phyloP scores from a whole-genome alignment of 2,329 filamentous ascomycete species.

The Mycosphaerella arachidis region DNA sequence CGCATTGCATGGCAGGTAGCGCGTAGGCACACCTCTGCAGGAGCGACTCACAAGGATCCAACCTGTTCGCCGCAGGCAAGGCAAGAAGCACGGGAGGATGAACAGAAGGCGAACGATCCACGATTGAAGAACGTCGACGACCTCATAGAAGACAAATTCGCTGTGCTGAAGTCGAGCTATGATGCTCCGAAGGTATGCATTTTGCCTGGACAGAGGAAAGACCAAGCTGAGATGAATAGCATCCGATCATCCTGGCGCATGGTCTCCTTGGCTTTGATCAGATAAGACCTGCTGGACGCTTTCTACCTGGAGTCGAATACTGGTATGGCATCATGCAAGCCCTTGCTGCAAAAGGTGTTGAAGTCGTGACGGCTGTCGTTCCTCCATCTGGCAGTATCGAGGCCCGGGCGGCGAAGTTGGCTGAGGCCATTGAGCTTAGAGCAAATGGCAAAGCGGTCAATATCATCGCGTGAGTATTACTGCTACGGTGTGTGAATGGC shows the following conservation, averaged over 20 bases:
- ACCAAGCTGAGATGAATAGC: conserved; percentile 6
- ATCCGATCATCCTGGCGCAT: conserved; percentile 60
- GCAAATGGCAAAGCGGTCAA: conserved; percentile 57
- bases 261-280: conserved; percentile 64
- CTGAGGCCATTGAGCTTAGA: conserved; percentile 49
- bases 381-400: conserved; percentile 58
- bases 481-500: not conserved
- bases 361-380: conserved; percentile 59
- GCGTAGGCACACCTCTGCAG: not conserved
- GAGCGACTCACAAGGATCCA: not conserved
- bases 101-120: conserved; percentile 17
- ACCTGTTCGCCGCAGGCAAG: not conserved
- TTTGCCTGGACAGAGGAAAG: not conserved
- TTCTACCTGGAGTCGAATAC: conserved; percentile 57
- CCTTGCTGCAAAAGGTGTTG: conserved; percentile 51
- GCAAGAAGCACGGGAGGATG: not conserved
- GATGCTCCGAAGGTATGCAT: conserved; percentile 40
- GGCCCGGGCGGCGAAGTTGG: conserved; percentile 51
- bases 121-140: conserved; percentile 21
- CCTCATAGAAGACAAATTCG: conserved; percentile 53
- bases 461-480: conserved; percentile 55
- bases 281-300: conserved; percentile 48
- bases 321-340: conserved; percentile 62
- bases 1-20: not conserved
- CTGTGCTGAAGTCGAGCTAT: conserved; percentile 55